phyloP scores from a whole-genome alignment of 495 filamentous ascomycete species.

The Platismatia glauca region DNA sequence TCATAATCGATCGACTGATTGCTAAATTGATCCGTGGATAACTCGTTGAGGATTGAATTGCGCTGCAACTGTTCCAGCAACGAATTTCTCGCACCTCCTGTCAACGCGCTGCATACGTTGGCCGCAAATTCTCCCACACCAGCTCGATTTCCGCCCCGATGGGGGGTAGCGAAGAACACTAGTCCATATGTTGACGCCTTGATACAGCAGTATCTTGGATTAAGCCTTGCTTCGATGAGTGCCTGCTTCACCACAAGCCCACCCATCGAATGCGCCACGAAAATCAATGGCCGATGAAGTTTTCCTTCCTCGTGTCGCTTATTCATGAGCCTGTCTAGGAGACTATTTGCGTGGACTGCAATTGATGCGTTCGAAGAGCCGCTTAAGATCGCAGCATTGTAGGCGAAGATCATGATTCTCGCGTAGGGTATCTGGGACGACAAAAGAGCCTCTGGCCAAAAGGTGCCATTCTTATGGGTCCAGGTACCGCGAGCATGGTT shows the following conservation, averaged over 20 bases:
- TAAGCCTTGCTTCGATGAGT: slow-evolving; percentile 9
- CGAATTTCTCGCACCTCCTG: slow-evolving; percentile 5
- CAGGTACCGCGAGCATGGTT: no score
- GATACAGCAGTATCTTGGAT: slow-evolving; percentile 1
- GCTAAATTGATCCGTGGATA: slow-evolving; percentile 10
- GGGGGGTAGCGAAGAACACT: slow-evolving; percentile 14
- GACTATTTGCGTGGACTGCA: neutral
- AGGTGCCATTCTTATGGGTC: no score
- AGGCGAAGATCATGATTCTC: no score
- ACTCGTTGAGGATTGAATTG: slow-evolving; percentile 9
- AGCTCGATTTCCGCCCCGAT: slow-evolving; percentile 3
- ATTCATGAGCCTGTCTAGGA: slow-evolving; percentile 6
- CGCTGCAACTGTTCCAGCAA: slow-evolving; percentile 5
- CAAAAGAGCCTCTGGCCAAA: no score
- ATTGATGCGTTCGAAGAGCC: slow-evolving; percentile 9
- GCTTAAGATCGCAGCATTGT: slow-evolving; percentile 8
- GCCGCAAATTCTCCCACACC: slow-evolving; percentile 6
- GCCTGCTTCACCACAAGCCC: slow-evolving; percentile 13
- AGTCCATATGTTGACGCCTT: slow-evolving; percentile 12
- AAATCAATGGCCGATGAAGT: slow-evolving; percentile 5
- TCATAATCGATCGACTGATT: slow-evolving; percentile 8
- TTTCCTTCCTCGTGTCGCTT: slow-evolving; percentile 2
- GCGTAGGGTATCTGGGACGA: no score
- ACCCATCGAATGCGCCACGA: slow-evolving; percentile 11
- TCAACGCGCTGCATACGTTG: slow-evolving; percentile 11